Conservation (phyloP, 2,329 filamentous ascomycete genomes). For the Cryphonectria carpinicola region DNA sequence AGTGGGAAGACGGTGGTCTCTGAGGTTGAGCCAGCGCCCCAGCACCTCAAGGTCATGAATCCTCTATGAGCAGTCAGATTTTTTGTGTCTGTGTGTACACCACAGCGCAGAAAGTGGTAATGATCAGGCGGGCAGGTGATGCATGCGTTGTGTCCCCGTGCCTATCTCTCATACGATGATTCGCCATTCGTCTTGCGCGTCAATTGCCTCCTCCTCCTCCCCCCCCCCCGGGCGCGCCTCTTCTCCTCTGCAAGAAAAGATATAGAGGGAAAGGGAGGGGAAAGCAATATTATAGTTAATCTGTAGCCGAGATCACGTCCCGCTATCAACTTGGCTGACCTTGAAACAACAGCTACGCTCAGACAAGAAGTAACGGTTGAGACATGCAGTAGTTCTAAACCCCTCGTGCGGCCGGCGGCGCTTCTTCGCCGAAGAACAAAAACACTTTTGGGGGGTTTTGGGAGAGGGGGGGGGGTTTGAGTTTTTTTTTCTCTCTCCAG, state of each 20-base stretch:
- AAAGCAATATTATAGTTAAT: neutral
- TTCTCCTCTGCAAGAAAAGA: too few relatives aligned
- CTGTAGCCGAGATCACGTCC: neutral
- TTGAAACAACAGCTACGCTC: neutral
- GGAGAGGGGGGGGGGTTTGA: too few relatives aligned
- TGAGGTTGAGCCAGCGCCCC: neutral
- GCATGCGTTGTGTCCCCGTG: neutral
- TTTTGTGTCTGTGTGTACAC: neutral
- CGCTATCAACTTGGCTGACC: neutral
- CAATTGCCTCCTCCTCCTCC: neutral
- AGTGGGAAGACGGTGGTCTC: neutral
- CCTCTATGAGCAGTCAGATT: neutral
- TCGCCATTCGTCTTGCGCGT: neutral
- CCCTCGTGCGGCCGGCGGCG: neutral
- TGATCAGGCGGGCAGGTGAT: neutral
- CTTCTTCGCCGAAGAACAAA: neutral
- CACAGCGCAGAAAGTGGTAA: neutral
- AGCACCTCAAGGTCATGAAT: neutral
- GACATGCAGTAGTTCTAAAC: neutral
- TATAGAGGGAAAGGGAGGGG: too few relatives aligned
- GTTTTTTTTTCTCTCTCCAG: neutral
- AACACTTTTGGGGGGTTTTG: too few relatives aligned
- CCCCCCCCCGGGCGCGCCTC: too few relatives aligned
- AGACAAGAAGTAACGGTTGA: neutral
- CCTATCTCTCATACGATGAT: neutral